A percentile compares a stretch with the other conserved stretches of the same genome.
phyloP scores from a whole-genome alignment of 2,329 filamentous ascomycete genomes.

The Penicillium sp. region DNA sequence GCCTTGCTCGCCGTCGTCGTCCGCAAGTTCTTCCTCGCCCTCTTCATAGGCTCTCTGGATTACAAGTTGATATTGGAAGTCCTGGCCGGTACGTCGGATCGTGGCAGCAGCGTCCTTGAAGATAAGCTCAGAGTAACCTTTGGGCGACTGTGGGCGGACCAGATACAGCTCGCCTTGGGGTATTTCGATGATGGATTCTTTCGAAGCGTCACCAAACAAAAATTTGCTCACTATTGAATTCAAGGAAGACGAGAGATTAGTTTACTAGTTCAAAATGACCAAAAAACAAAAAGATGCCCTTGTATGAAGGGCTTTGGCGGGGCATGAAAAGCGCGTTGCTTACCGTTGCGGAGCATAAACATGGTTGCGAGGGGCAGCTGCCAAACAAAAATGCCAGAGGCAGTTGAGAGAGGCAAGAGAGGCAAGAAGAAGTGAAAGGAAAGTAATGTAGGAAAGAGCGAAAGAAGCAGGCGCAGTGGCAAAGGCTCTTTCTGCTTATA shows the following conservation, averaged over 20 bases:
- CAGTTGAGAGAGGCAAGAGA: background rate
- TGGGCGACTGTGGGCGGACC: conserved; percentile 89
- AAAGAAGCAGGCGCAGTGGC: background rate
- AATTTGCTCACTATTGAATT: conserved; percentile 73
- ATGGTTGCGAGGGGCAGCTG: conserved; percentile 42
- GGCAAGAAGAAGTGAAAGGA: conserved; percentile 6
- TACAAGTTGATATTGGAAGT: conserved; percentile 96
- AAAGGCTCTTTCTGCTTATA: conserved; percentile 5
- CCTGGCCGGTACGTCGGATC: conserved; percentile 88
- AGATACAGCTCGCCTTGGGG: conserved; percentile 96
- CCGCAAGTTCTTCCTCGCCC: conserved; percentile 89
- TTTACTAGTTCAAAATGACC: background rate
- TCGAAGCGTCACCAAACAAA: conserved; percentile 82
- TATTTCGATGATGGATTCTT: conserved; percentile 92
- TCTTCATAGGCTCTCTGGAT: conserved; percentile 96
- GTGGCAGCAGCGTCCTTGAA: conserved; percentile 95
- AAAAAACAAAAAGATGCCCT: background rate
- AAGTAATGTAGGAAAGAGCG: conserved; percentile 3
- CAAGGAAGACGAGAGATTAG: conserved; percentile 6
- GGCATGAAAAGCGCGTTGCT: conserved; percentile 34
- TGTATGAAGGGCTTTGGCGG: conserved; percentile 28
- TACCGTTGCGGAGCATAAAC: conserved; percentile 60
- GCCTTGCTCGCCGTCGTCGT: conserved; percentile 83
- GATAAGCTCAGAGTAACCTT: conserved; percentile 97
- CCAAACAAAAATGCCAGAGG: conserved; percentile 16